Evolutionary conservation across 306 rosid genomes (phyloP), one percentile per base, ranked within the genome.

Genomic region (Corylus heterophylla): DNA sequence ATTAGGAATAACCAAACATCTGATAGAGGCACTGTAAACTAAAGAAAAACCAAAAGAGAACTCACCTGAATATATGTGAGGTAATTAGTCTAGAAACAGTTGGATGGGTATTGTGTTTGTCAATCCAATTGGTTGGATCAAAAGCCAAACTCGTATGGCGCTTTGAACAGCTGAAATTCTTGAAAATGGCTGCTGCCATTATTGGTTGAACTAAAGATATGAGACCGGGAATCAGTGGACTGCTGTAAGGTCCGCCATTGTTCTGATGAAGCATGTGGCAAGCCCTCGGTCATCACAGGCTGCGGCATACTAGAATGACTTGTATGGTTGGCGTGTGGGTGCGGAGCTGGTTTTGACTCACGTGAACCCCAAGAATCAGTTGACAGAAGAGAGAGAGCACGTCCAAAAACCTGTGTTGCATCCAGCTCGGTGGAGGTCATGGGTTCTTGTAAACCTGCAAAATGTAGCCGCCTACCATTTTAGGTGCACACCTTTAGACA

Each of bases 311-410:
- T 69, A 73, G 74, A 49, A 44, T 69, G 77, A 14, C 49, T 64
- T 11, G 62, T 42, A 50, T 73, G 71, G 72, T 74, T 85, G 69
- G 81, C 52, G 71, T 74, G 80, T 42, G 86, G 82, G 25, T 73
- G 82, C 8, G 87, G 71, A 71, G 70, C 78, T 45, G 84, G 58
- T 76, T 89, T 89, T 2, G 89, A 42, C 51, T 87, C 90, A 5
- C 69, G 81, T 27, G 90, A 67, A 86, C 56, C 83, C 93, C 92
- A 88, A 35, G 94, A 85, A 79, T 86, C 83, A 31, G 89, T 89
- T 94, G 98, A 94, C 98, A 94, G 98, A 94, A 94, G 98, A 94
- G 98, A 94, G 98, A 88, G 98, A 94, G 98, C 97, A 92, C 88
- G 86, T 62, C 86, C 84, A 80, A 89, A 79, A 82, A 85, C 87